Percentiles rank a stretch among this genome's conserved stretches.
Evolutionary conservation across 345 rosid species (phyloP).

Genomic region (Aethionema arabicum): DNA sequence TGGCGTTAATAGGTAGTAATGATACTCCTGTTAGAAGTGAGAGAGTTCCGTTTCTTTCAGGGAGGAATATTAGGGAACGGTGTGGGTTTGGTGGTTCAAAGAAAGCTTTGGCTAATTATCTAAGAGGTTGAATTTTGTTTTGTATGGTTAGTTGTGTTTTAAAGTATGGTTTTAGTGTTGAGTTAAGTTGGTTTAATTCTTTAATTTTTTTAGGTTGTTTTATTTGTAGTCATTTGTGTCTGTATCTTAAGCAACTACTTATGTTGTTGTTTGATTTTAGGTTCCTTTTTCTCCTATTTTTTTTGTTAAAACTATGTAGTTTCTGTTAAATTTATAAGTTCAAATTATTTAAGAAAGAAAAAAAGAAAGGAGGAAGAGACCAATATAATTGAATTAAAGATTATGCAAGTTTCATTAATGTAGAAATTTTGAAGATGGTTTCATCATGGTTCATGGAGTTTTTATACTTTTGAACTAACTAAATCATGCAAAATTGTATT

Average conservation of each 20-base stretch:
- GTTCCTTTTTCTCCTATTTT: background rate
- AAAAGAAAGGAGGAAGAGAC: no score
- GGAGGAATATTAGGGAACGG: slow-evolving; percentile 54
- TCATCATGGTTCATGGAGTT: no score
- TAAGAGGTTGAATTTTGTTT: slow-evolving; percentile 47
- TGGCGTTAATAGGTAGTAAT: slow-evolving; percentile 56
- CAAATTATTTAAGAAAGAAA: no score
- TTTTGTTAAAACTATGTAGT: no score
- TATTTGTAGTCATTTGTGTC: background rate
- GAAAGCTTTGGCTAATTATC: slow-evolving; percentile 75
- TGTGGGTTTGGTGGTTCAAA: slow-evolving; percentile 92
- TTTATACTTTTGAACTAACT: no score
- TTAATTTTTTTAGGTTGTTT: background rate
- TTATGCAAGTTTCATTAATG: no score
- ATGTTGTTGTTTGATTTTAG: slow-evolving; percentile 1
- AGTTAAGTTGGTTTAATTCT: slow-evolving; percentile 16
- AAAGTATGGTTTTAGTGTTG: slow-evolving; percentile 4
- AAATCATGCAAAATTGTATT: no score
- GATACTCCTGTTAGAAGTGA: slow-evolving; percentile 47
- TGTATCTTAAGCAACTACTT: slow-evolving; percentile 1
- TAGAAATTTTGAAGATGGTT: no score
- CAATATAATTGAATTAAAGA: no score
- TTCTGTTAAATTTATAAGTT: no score
- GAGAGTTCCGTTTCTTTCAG: slow-evolving; percentile 66
- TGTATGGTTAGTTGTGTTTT: background rate